Percentiles rank a stretch among this genome's conserved stretches.
These are phyloP conservation scores for Chalaropsis thielavioides DNA, from an alignment of 2,329 filamentous ascomycete species.

Conservation along the genomic window DNA sequence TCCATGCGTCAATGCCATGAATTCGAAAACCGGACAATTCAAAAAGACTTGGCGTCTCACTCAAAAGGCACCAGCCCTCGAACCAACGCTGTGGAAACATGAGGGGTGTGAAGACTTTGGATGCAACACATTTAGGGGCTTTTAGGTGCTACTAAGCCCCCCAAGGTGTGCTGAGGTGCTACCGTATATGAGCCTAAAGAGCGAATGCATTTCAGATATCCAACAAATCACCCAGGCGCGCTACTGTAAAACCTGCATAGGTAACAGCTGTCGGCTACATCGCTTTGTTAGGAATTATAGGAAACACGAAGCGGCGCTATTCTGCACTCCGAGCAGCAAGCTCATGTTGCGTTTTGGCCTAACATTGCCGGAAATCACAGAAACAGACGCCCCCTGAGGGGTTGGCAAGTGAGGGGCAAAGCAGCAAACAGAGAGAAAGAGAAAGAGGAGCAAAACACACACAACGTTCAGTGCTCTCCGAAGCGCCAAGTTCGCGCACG, in stretches of 20 bases:
- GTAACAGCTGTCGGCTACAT: neutral
- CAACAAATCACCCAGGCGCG: neutral
- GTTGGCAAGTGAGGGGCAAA: neutral
- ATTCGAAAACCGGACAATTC: neutral
- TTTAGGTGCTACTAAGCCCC: neutral
- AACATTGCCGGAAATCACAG: neutral
- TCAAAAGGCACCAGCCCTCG: neutral
- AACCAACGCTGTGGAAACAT: neutral
- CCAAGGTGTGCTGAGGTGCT: neutral
- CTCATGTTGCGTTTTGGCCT: neutral
- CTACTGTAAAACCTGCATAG: neutral
- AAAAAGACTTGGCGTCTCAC: neutral
- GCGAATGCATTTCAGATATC: neutral
- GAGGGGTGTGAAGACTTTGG: neutral
- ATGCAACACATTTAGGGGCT: neutral
- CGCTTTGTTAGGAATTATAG: neutral
- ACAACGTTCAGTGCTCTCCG: neutral
- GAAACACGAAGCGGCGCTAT: conserved; percentile 5
- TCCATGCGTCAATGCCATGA: neutral
- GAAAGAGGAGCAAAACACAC: neutral
- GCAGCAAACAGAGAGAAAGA: neutral
- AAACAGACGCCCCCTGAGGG: neutral
- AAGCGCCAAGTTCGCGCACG: conserved; percentile 9
- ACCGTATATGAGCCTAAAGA: neutral
- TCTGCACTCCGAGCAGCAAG: neutral